These are phyloP conservation scores for Kwoniella bestiolae DNA, from an alignment of 768 basidiomycete species.

Conservation along the genomic window DNA sequence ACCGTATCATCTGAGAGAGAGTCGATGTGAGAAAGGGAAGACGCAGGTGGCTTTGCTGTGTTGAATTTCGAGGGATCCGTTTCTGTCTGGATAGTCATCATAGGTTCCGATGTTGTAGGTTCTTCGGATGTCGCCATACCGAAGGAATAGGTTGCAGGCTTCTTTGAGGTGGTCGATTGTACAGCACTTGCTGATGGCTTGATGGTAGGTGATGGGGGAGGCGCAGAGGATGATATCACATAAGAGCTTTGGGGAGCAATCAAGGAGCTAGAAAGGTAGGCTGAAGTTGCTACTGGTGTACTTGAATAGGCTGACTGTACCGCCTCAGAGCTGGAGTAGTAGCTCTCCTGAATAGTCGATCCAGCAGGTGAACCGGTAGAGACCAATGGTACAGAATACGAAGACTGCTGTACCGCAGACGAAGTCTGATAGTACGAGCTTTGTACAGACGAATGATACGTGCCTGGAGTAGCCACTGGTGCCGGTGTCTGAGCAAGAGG, in stretches of 20 bases:
- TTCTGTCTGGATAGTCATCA: neutral
- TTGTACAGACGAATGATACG: too few species aligned
- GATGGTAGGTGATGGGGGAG: neutral
- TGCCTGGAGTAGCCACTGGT: neutral
- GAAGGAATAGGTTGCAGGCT: neutral
- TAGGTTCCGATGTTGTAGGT: neutral
- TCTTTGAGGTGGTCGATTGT: neutral
- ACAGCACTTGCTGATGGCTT: neutral
- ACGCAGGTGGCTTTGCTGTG: neutral
- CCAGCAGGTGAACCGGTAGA: too few species aligned
- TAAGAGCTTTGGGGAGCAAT: neutral
- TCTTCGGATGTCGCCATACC: neutral
- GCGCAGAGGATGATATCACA: neutral
- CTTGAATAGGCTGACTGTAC: too few species aligned
- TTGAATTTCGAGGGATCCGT: neutral
- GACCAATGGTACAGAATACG: too few species aligned
- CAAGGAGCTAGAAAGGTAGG: neutral
- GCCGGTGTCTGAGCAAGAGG: neutral
- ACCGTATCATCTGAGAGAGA: neutral
- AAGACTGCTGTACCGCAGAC: too few species aligned
- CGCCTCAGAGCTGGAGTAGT: too few species aligned
- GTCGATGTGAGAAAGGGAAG: neutral
- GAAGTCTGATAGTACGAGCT: too few species aligned
- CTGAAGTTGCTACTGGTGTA: neutral
- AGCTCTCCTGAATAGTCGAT: too few species aligned